Evolutionary conservation across 257 asterid genomes (phyloP).

Genomic region (Solanum bulbocastanum): DNA sequence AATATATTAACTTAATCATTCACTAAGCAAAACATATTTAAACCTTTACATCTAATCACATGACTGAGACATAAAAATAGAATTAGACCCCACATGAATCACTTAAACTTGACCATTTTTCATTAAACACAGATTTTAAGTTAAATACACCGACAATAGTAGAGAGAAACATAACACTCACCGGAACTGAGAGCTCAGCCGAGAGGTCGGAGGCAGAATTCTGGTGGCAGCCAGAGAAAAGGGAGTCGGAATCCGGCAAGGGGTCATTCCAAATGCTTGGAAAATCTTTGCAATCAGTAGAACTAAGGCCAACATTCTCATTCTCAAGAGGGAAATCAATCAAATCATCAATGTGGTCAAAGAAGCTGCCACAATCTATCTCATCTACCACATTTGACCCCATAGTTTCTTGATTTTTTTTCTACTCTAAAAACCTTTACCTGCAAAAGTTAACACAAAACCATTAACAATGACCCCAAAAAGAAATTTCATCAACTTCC

Average conservation of each 20-base stretch:
- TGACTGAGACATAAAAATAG: not conserved
- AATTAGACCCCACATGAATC: not conserved
- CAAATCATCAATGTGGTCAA: slow-evolving; percentile 88
- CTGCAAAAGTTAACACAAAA: slow-evolving; percentile 11
- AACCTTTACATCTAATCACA: not conserved
- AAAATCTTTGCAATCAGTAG: slow-evolving; percentile 45
- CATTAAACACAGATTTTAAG: not conserved
- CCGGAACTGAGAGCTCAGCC: slow-evolving; percentile 84
- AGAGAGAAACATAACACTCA: slow-evolving; percentile 12
- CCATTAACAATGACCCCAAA: not conserved
- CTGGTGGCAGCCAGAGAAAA: slow-evolving; percentile 34
- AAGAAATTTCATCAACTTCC: not conserved
- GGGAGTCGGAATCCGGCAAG: slow-evolving; percentile 40
- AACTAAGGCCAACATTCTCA: slow-evolving; percentile 39
- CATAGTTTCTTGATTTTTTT: slow-evolving; percentile 11
- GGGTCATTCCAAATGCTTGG: slow-evolving; percentile 64
- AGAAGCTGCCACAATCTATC: slow-evolving; percentile 68
- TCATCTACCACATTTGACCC: slow-evolving; percentile 60
- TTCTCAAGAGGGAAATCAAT: slow-evolving; percentile 74
- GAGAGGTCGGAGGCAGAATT: slow-evolving; percentile 48
- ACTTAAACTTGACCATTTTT: not conserved
- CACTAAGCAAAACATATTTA: not conserved
- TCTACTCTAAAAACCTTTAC: not conserved
- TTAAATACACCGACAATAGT: not conserved
- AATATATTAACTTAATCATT: not conserved